Percentiles rank a stretch among this genome's conserved stretches.
These are phyloP conservation scores for Bruguiera hainesii DNA, from an alignment of 441 rosid species.

Conservation along the genomic window DNA sequence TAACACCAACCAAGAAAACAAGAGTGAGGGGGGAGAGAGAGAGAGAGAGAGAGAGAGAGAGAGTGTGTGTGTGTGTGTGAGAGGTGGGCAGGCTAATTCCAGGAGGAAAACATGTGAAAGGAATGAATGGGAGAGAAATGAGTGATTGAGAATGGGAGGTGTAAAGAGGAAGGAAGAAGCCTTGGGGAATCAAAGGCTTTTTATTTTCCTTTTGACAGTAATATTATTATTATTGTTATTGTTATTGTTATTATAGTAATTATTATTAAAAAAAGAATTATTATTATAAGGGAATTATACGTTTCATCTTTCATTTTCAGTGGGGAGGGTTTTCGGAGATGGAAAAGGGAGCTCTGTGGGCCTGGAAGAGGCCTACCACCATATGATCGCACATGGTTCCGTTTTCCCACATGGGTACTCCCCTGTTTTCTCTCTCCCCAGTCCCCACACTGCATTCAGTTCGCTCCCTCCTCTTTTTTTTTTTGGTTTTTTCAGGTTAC, in stretches of 20 bases:
- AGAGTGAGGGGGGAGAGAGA: slow-evolving; percentile 4
- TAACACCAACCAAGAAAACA: background rate
- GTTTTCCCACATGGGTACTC: slow-evolving; percentile 17
- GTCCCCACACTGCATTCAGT: background rate
- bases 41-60: background rate
- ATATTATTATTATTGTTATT: background rate
- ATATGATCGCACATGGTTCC: slow-evolving; percentile 28
- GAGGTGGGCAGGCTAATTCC: background rate
- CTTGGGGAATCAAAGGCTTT: background rate
- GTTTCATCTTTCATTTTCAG: background rate
- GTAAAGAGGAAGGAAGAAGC: background rate
- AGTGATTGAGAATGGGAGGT: slow-evolving; percentile 3
- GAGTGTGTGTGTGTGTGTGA: background rate
- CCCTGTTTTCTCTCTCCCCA: background rate
- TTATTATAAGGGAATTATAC: background rate
- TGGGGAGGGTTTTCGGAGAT: background rate
- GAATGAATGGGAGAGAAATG: background rate
- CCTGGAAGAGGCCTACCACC: slow-evolving; percentile 18
- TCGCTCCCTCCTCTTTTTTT: background rate
- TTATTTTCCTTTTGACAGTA: background rate
- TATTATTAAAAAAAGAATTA: background rate
- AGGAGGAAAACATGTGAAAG: background rate
- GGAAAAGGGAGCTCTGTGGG: slow-evolving; percentile 17
- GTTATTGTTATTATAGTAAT: background rate
- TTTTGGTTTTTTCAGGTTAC: no score